A percentile compares a stretch with the other conserved stretches of the same genome.
Evolutionary conservation across 208 protist genomes (phyloP).

Genomic region (Trypanosoma vivax): DNA sequence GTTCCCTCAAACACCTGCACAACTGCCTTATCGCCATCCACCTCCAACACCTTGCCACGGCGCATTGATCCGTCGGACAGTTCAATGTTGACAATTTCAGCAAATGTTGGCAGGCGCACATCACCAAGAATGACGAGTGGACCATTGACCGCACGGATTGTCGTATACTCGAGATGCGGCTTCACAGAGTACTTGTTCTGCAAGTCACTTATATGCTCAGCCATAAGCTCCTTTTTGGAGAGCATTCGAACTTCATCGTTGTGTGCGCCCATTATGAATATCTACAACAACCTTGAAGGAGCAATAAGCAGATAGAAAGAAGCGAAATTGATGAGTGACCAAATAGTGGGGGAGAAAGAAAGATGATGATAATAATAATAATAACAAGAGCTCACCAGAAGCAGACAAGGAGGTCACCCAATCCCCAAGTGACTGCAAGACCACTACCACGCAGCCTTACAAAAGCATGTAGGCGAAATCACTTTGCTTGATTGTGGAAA

Average conservation of each 20-base stretch:
- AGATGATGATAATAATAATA: no score
- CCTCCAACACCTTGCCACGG: conserved; percentile 98
- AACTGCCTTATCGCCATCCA: conserved; percentile 97
- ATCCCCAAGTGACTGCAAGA: no score
- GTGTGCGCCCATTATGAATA: conserved; percentile 18
- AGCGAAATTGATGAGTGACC: no score
- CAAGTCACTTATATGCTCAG: conserved; percentile 67
- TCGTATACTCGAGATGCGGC: conserved; percentile 96
- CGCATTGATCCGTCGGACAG: conserved; percentile 94
- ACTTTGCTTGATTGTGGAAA: no score
- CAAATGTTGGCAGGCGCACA: conserved; percentile 97
- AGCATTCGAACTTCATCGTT: conserved; percentile 48
- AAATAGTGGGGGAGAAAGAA: no score
- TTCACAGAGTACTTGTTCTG: conserved; percentile 70
- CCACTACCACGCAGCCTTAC: no score
- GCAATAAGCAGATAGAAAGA: no score
- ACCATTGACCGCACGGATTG: conserved; percentile 98
- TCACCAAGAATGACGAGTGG: conserved; percentile 99
- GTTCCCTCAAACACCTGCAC: conserved; percentile 99
- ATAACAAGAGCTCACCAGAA: no score
- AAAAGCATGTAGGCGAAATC: no score
- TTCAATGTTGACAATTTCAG: conserved; percentile 99
- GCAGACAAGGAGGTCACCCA: no score
- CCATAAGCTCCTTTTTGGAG: conserved; percentile 85
- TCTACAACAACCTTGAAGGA: no score